Evolutionary conservation across 768 basidiomycete genomes (phyloP), one percentile per base, ranked within the genome.

Genomic region (Leccinum subtestaceum): DNA sequence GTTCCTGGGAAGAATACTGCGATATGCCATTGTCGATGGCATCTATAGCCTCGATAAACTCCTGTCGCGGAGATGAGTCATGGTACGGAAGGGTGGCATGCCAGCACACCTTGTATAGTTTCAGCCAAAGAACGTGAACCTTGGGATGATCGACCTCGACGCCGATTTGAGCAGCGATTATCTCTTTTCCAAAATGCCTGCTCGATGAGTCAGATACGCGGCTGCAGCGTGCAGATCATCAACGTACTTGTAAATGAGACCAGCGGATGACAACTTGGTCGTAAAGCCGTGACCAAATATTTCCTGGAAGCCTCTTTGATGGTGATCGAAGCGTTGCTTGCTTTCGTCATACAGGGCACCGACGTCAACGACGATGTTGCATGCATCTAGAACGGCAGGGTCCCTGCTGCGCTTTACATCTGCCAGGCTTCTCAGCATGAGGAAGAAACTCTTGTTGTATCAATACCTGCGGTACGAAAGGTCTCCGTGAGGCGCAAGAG

Each of bases 281-380:
- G 75, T 76, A 69, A 91, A 94, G 10, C 90, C 93, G 63, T 89
- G 78, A 2, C 94, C 96, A 70, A 99, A 97, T 25, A 91, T 83
- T 70, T 96, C 91, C 6, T 78, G 79, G 73, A 99, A 99, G 0
- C 90, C 95, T 45, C 95, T 85, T 69, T 99, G 96, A 70, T 99
- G 96, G 70, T 99, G 96, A 73, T 99, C 96, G 72, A 93, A 99
- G 40, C 89, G 82, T 55, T 88, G 83, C 56, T 80, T 84, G 60
- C 76, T 76, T 67, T 87, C 84, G 56, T 96, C 93, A 72, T 98
- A 99, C 23, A 91, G 81, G 6, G 91, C 95, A 10, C 97, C 95
- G 52, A 99, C 95, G 69, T 99, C 96, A 23, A 98, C 93, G 31
- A 99, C 91, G 68, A 99, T 94, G 71, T 95, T 88, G 72, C 95